Evolutionary conservation across 257 asterid species (phyloP).

Genomic region (Solanum bulbocastanum): DNA sequence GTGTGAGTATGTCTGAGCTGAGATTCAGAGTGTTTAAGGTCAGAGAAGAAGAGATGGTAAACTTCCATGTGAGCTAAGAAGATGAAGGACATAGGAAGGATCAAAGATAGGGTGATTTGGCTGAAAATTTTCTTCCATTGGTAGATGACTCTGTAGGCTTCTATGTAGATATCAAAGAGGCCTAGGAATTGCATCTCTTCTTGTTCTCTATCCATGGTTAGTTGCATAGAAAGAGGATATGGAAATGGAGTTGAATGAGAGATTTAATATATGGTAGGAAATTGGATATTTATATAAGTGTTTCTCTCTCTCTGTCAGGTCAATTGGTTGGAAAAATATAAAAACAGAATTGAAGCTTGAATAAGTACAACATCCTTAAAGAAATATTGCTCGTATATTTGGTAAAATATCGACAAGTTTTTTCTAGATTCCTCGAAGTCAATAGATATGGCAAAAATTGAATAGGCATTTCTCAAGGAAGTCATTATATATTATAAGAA

Average conservation of each 20-base stretch:
- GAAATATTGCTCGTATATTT: neutral
- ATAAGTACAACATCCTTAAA: neutral
- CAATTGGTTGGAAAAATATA: neutral
- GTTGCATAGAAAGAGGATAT: neutral
- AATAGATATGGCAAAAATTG: neutral
- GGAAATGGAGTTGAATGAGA: neutral
- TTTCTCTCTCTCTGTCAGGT: neutral
- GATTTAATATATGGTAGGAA: neutral
- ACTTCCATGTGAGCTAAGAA: slow-evolving; percentile 38
- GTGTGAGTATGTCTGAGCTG: neutral
- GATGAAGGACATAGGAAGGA: slow-evolving; percentile 54
- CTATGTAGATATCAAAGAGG: slow-evolving; percentile 35
- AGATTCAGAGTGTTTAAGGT: slow-evolving; percentile 13
- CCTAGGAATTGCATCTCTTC: slow-evolving; percentile 57
- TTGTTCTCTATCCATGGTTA: slow-evolving; percentile 52
- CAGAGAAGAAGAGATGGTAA: slow-evolving; percentile 16
- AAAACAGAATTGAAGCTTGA: neutral
- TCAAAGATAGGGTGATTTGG: slow-evolving; percentile 44
- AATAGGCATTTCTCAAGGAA: neutral
- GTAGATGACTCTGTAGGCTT: slow-evolving; percentile 42
- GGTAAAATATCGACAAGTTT: neutral
- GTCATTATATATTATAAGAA: neutral
- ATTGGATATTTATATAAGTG: neutral
- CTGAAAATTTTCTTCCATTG: slow-evolving; percentile 34
- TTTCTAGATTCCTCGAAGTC: neutral